A percentile compares a stretch with the other conserved stretches of the same genome.
Evolutionary conservation across 2,329 filamentous ascomycete genomes (phyloP).

Genomic region (Diaporthe ampelina): DNA sequence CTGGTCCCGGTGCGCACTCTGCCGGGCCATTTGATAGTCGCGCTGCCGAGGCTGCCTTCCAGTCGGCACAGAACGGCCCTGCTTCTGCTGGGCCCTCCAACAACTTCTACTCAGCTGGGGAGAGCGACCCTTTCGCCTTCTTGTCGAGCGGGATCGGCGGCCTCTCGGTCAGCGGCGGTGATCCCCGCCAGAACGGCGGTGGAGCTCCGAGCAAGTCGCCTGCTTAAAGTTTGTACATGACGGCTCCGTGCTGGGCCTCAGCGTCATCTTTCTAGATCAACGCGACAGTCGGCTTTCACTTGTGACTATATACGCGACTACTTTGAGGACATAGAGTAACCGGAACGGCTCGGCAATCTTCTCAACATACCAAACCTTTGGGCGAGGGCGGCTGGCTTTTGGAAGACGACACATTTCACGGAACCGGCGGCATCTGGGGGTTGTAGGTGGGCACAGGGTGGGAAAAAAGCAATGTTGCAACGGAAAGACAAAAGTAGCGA

Average conservation of each 20-base stretch:
- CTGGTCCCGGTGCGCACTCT: slow-evolving; percentile 83
- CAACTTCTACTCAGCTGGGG: slow-evolving; percentile 75
- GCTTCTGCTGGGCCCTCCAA: slow-evolving; percentile 82
- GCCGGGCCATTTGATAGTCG: slow-evolving; percentile 93
- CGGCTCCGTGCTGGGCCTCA: slow-evolving; percentile 28
- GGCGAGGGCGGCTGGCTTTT: slow-evolving; percentile 39
- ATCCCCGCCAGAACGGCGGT: slow-evolving; percentile 74
- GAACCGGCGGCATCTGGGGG: slow-evolving; percentile 38
- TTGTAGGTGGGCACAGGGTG: slow-evolving; percentile 37
- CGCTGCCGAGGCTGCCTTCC: slow-evolving; percentile 94
- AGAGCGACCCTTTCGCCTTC: slow-evolving; percentile 85
- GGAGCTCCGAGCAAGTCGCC: slow-evolving; percentile 72
- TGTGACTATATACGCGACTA: slow-evolving; percentile 42
- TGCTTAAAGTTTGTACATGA: slow-evolving; percentile 57
- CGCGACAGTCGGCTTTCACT: slow-evolving; percentile 36
- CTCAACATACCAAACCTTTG: slow-evolving; percentile 38
- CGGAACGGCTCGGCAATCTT: slow-evolving; percentile 36
- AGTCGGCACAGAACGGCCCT: slow-evolving; percentile 85
- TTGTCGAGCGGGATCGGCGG: slow-evolving; percentile 80
- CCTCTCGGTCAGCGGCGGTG: slow-evolving; percentile 77
- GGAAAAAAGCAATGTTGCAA: slow-evolving; percentile 40
- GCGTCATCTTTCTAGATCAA: slow-evolving; percentile 35
- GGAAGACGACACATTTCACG: slow-evolving; percentile 39
- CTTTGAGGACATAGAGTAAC: slow-evolving; percentile 40
- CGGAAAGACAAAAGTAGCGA: slow-evolving; percentile 40